phyloP scores from a whole-genome alignment of 192 early-diverging fungal species.

The Linnemannia hyalina region DNA sequence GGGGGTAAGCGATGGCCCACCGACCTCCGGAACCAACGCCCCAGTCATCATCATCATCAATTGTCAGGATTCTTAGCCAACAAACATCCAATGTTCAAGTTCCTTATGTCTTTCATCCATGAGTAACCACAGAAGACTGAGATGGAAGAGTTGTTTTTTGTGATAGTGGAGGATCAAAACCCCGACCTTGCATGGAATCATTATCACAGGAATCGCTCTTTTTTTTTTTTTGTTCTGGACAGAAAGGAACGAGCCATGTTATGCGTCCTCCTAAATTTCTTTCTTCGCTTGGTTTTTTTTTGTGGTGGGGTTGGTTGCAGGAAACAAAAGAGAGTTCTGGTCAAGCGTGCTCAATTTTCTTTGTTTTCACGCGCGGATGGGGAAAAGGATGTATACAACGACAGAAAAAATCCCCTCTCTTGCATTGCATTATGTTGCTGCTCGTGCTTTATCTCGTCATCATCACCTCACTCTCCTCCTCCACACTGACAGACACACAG shows the following conservation, averaged over 20 bases:
- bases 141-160: background rate
- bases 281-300: background rate
- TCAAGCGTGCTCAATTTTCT: background rate
- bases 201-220: background rate
- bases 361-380: slow-evolving; percentile 3
- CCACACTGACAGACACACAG: background rate
- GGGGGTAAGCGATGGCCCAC: background rate
- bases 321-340: background rate
- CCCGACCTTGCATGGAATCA: background rate
- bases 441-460: background rate
- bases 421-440: background rate
- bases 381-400: background rate
- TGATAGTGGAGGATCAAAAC: slow-evolving; percentile 1
- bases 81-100: background rate
- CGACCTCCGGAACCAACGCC: background rate
- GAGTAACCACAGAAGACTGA: background rate
- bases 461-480: background rate
- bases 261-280: background rate
- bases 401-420: background rate
- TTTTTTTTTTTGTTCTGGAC: background rate
- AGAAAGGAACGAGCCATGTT: background rate
- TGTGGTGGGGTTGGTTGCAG: background rate
- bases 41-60: background rate
- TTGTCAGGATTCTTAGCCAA: background rate
- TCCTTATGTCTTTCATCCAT: background rate